These are phyloP conservation scores for Trichomonascaceae sp. DNA, from an alignment of 1,139 yeast species.

Conservation along the genomic window DNA sequence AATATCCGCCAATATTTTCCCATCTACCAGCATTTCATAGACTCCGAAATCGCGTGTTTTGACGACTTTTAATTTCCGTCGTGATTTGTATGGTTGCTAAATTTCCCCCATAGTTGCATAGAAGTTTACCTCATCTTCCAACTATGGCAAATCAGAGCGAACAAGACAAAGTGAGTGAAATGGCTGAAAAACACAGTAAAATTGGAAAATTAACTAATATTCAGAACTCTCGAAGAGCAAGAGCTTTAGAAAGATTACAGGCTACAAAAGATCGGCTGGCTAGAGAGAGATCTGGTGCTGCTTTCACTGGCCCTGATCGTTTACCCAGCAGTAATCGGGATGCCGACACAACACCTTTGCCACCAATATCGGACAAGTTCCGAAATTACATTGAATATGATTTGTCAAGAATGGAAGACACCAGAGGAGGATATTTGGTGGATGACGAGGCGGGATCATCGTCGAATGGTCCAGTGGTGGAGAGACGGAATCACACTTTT, in stretches of 20 bases:
- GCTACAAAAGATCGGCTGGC: conserved; percentile 36
- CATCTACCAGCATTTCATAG: conserved; percentile 7
- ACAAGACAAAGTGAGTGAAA: neutral
- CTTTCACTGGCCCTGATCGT: neutral
- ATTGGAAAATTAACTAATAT: neutral
- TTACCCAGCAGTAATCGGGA: conserved; percentile 14
- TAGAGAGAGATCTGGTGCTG: conserved; percentile 13
- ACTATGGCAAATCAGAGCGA: neutral
- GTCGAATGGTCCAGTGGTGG: conserved; percentile 31
- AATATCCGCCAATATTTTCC: neutral
- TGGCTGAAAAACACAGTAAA: neutral
- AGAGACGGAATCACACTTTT: neutral
- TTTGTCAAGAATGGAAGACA: conserved; percentile 80
- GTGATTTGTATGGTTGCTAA: neutral
- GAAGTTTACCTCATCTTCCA: neutral
- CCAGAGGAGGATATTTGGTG: conserved; percentile 77
- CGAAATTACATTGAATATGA: conserved; percentile 82
- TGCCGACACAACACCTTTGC: conserved; percentile 17
- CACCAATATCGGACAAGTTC: conserved; percentile 29
- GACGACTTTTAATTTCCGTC: neutral
- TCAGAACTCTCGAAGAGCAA: conserved; percentile 52
- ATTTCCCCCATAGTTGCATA: neutral
- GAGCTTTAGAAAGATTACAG: conserved; percentile 53
- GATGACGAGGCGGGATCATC: conserved; percentile 36
- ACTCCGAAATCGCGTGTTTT: neutral